Evolutionary conservation across 106 monocot species (phyloP).

Genomic region (Platanthera guangdongensis): DNA sequence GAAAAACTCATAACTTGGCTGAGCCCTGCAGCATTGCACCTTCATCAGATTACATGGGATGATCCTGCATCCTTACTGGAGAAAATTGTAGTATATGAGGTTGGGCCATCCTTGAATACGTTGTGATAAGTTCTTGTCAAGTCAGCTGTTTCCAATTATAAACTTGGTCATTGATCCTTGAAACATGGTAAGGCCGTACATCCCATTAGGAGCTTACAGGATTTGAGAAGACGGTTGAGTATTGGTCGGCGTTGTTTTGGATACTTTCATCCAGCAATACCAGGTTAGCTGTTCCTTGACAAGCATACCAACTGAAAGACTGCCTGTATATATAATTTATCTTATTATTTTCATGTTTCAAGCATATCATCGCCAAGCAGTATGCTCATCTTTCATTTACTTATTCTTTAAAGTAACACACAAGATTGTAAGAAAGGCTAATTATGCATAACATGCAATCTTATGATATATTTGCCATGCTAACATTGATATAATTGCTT

Average conservation of each 20-base stretch:
- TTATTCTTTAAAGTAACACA: not conserved
- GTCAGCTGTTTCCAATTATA: not conserved
- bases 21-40: constrained; percentile 78
- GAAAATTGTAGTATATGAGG: constrained; percentile 93
- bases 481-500: not conserved
- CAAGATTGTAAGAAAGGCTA: not conserved
- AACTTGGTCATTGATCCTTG: constrained; percentile 2
- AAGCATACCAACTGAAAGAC: not conserved
- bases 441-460: not conserved
- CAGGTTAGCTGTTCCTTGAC: constrained; percentile 32
- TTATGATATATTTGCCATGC: not conserved
- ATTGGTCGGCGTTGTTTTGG: constrained; percentile 78
- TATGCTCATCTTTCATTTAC: not conserved
- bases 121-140: not conserved
- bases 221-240: constrained; percentile 77
- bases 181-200: constrained; percentile 61
- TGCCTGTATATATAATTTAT: not conserved
- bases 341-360: not conserved
- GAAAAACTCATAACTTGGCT: constrained; percentile 82
- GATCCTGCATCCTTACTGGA: constrained; percentile 84
- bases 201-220: constrained; percentile 73
- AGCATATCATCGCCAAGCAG: not conserved
- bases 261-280: constrained; percentile 86
- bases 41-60: constrained; percentile 89
- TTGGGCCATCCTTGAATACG: not conserved